Evolutionary conservation across 1,284 basidiomycete genomes (phyloP), one percentile per base, ranked within the genome.

Genomic region (Somion occarium): DNA sequence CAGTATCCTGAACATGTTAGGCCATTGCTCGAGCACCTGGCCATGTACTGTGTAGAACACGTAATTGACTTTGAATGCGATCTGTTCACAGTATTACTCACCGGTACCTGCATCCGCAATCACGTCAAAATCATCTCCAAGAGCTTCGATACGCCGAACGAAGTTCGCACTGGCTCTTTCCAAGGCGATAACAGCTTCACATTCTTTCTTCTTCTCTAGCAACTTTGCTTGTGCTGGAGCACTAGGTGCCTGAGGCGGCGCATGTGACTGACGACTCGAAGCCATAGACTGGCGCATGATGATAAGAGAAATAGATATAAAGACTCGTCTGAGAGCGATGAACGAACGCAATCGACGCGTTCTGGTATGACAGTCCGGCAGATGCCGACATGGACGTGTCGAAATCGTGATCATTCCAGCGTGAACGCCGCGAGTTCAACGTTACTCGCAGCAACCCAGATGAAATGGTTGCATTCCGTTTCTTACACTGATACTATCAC

Each of bases 131-230:
- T 90, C 86, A 25, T 85, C 80, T 26, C 77, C 81, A 3, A 90
- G 68, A 5, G 74, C 79, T 56, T 85, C 82, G 38, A 90, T 79
- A 9, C 85, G 77, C 61, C 80, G 77, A 13, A 85, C 70, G 61
- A 85, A 87, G 38, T 82, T 67, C 12, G 74, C 65, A 49, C 80
- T 84, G 1, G 83, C 78, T 49, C 73, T 73, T 59, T 88, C 84
- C 11, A 90, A 71, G 2, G 86, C 86, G 19, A 78, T 74, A n/a
- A 88, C 83, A 0, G 83, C 85, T 51, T 88, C 85, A 48, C 73
- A 80, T 64, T 90, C 87, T 61, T 87, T 89, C 71, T 87, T 89
- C 72, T 89, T 90, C 61, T 90, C 87, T 1, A 73, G 52, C 30
- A 88, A 72, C 56, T 82, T 83, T 11, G 78, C 72, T 2, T 69